A percentile compares a stretch with the other conserved stretches of the same genome.
These are phyloP conservation scores for Fusarium sororula DNA, from an alignment of 2,329 filamentous ascomycete species.

Conservation along the genomic window DNA sequence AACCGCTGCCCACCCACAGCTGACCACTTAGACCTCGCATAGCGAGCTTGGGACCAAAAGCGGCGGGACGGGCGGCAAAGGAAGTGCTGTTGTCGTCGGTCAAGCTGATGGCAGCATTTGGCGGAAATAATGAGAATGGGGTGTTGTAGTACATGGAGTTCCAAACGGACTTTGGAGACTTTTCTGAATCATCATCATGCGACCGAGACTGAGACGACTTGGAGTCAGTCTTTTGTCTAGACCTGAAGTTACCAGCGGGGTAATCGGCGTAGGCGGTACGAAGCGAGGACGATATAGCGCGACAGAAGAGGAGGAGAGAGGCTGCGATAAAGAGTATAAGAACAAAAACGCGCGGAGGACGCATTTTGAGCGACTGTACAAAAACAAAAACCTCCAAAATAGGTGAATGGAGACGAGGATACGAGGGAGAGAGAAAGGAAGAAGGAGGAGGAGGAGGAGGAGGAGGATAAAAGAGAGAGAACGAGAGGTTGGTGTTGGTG, in stretches of 20 bases:
- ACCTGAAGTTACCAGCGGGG: slow-evolving; percentile 40
- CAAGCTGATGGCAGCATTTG: slow-evolving; percentile 93
- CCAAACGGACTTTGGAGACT: slow-evolving; percentile 43
- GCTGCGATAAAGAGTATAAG: slow-evolving; percentile 63
- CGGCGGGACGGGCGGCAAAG: slow-evolving; percentile 91
- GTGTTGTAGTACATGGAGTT: slow-evolving; percentile 74
- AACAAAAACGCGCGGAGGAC: slow-evolving; percentile 63
- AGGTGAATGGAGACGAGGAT: neutral
- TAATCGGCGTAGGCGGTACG: slow-evolving; percentile 42
- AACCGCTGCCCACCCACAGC: slow-evolving; percentile 92
- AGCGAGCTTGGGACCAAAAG: slow-evolving; percentile 86
- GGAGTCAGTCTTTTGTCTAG: slow-evolving; percentile 24
- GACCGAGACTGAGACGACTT: slow-evolving; percentile 17
- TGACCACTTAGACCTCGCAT: slow-evolving; percentile 83
- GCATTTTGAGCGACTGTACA: slow-evolving; percentile 54
- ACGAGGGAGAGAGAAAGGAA: neutral
- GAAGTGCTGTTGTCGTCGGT: slow-evolving; percentile 99
- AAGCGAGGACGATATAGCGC: slow-evolving; percentile 56
- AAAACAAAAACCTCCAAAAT: slow-evolving; percentile 5
- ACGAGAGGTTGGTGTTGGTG: slow-evolving; percentile 8
- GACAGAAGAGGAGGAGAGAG: slow-evolving; percentile 64
- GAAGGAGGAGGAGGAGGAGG: slow-evolving; percentile 7
- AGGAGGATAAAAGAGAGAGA: slow-evolving; percentile 7
- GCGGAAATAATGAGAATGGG: slow-evolving; percentile 89
- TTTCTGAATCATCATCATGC: slow-evolving; percentile 11